phyloP scores from a whole-genome alignment of 192 early-diverging fungal genomes.

The Gryganskiella cystojenkinii region DNA sequence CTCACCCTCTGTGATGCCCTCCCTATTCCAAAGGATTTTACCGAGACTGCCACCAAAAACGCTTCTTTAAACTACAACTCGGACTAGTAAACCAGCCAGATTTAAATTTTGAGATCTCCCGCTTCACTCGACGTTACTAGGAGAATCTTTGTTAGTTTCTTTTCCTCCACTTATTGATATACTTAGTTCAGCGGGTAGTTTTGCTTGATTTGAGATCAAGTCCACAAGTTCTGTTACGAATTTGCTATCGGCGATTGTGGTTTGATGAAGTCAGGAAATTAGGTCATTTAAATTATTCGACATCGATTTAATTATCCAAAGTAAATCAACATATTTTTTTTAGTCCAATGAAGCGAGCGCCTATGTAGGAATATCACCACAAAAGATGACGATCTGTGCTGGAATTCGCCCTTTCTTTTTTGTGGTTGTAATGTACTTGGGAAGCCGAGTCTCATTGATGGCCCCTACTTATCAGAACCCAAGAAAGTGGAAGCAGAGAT shows the following conservation, averaged over 20 bases:
- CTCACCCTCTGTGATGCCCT: conserved; percentile 80
- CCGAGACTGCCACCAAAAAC: conserved; percentile 52
- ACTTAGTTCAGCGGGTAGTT: conserved; percentile 82
- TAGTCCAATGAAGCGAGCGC: too few species aligned
- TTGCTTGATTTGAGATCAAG: conserved; percentile 69
- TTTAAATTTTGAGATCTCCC: conserved; percentile 79
- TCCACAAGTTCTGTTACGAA: conserved; percentile 5
- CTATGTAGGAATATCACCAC: too few species aligned
- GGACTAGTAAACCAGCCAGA: conserved; percentile 55
- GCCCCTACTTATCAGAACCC: too few species aligned
- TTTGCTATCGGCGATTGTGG: conserved; percentile 17
- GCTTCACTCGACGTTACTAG: conserved; percentile 82
- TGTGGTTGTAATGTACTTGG: too few species aligned
- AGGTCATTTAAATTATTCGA: too few species aligned
- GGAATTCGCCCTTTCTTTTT: too few species aligned
- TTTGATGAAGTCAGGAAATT: too few species aligned
- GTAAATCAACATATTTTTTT: too few species aligned
- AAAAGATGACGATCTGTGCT: too few species aligned
- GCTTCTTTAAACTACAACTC: conserved; percentile 74
- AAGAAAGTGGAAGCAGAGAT: too few species aligned
- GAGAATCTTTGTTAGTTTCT: conserved; percentile 85
- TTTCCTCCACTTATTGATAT: conserved; percentile 88
- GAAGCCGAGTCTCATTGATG: too few species aligned
- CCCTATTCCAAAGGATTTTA: conserved; percentile 74
- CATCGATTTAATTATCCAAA: too few species aligned